Conservation (phyloP, 2,329 filamentous ascomycete species). For the Nakataea oryzae region DNA sequence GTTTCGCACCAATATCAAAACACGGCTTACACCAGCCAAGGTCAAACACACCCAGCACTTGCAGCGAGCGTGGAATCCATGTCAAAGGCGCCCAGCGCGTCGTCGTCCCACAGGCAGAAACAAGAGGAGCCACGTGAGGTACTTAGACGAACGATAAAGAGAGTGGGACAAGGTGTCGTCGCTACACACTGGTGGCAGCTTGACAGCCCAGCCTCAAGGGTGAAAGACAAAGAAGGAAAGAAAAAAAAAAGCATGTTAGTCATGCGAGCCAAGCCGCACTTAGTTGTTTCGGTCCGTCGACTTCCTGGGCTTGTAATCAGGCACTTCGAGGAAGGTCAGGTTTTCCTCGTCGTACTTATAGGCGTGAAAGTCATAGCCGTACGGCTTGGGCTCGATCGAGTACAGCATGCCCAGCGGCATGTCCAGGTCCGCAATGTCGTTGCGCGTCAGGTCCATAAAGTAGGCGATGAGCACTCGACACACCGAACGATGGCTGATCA, state of each 20-base stretch:
- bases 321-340: slow-evolving; percentile 76
- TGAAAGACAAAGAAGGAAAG: not conserved
- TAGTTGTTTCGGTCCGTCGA: slow-evolving; percentile 31
- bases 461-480: slow-evolving; percentile 90
- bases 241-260: not conserved
- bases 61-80: not conserved
- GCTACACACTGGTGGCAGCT: not conserved
- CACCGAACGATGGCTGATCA: slow-evolving; percentile 87
- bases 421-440: slow-evolving; percentile 90
- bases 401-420: slow-evolving; percentile 91
- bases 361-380: slow-evolving; percentile 93
- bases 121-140: not conserved
- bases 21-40: not conserved
- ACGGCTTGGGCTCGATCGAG: slow-evolving; percentile 92
- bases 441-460: slow-evolving; percentile 83
- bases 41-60: not conserved
- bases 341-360: slow-evolving; percentile 76
- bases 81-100: not conserved
- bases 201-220: not conserved
- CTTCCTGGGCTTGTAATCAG: slow-evolving; percentile 68
- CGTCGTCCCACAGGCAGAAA: not conserved
- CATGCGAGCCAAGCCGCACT: not conserved
- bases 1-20: not conserved
- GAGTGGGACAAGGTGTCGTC: not conserved
- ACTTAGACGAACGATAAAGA: not conserved